phyloP scores from a whole-genome alignment of 2,329 filamentous ascomycete species.

The Phaeosphaeria sp. region DNA sequence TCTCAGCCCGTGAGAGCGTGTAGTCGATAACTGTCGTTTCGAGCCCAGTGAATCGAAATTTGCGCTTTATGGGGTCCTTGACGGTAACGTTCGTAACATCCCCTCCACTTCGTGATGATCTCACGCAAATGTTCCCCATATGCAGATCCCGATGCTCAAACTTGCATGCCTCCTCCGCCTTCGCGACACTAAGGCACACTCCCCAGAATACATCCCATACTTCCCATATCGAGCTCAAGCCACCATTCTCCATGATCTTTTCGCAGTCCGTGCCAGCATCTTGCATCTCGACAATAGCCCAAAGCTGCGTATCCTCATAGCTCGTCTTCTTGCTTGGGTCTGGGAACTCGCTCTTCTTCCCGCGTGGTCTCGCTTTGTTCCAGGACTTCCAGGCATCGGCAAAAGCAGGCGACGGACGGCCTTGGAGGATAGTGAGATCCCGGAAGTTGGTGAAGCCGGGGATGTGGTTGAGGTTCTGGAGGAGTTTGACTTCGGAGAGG shows the following conservation, averaged over 20 bases:
- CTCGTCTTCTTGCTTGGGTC: constrained; percentile 62
- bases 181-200: constrained; percentile 66
- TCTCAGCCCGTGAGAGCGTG: constrained; percentile 67
- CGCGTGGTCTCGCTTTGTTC: constrained; percentile 52
- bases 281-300: constrained; percentile 71
- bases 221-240: constrained; percentile 49
- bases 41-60: constrained; percentile 61
- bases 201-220: constrained; percentile 73
- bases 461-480: constrained; percentile 65
- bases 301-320: constrained; percentile 64
- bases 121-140: constrained; percentile 70
- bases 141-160: constrained; percentile 74
- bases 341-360: constrained; percentile 60
- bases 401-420: constrained; percentile 61
- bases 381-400: constrained; percentile 54
- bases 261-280: constrained; percentile 66
- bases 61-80: constrained; percentile 44
- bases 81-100: constrained; percentile 41
- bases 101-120: constrained; percentile 27
- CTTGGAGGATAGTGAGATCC: constrained; percentile 64
- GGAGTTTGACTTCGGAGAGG: constrained; percentile 56
- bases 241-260: constrained; percentile 44
- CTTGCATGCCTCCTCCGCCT: constrained; percentile 64
- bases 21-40: constrained; percentile 73
- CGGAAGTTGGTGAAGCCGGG: constrained; percentile 70